phyloP scores from a whole-genome alignment of 1,139 yeast species.

The Blastobotrys proliferans region DNA sequence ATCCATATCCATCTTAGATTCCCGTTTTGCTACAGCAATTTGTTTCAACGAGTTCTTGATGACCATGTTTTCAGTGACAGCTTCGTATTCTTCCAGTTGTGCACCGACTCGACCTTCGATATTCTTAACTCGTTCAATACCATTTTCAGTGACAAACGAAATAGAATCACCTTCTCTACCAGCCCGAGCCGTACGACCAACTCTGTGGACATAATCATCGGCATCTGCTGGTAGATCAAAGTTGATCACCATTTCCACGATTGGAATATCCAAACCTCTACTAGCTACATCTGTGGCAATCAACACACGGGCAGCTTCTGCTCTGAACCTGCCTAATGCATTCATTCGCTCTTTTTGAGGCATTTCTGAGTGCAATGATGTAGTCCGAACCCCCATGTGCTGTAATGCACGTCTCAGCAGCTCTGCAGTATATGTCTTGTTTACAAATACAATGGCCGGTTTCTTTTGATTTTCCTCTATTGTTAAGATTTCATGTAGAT shows the following conservation, averaged over 20 bases:
- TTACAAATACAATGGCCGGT: slow-evolving; percentile 83
- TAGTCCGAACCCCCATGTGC: slow-evolving; percentile 69
- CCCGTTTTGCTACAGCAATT: slow-evolving; percentile 81
- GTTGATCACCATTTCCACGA: slow-evolving; percentile 82
- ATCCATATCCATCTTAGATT: slow-evolving; percentile 91
- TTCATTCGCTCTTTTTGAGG: slow-evolving; percentile 88
- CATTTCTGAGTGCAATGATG: slow-evolving; percentile 93
- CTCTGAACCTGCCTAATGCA: slow-evolving; percentile 86
- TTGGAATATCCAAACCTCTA: slow-evolving; percentile 95
- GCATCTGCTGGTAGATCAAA: slow-evolving; percentile 95
- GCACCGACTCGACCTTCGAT: slow-evolving; percentile 81
- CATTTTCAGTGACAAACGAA: slow-evolving; percentile 79
- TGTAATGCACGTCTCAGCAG: slow-evolving; percentile 70
- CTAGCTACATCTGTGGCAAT: slow-evolving; percentile 97
- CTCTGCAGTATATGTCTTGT: slow-evolving; percentile 88
- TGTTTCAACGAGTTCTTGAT: slow-evolving; percentile 64
- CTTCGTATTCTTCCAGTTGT: slow-evolving; percentile 70
- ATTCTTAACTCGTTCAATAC: slow-evolving; percentile 72
- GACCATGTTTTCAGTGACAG: slow-evolving; percentile 69
- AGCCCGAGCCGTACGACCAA: slow-evolving; percentile 99
- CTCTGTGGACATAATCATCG: slow-evolving; percentile 93
- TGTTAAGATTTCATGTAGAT: slow-evolving; percentile 63
- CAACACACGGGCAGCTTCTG: slow-evolving; percentile 86
- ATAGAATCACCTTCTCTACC: slow-evolving; percentile 72
- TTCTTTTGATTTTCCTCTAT: slow-evolving; percentile 59